Evolutionary conservation across 2,329 filamentous ascomycete genomes (phyloP).

Genomic region (Aspergillus uvarum): DNA sequence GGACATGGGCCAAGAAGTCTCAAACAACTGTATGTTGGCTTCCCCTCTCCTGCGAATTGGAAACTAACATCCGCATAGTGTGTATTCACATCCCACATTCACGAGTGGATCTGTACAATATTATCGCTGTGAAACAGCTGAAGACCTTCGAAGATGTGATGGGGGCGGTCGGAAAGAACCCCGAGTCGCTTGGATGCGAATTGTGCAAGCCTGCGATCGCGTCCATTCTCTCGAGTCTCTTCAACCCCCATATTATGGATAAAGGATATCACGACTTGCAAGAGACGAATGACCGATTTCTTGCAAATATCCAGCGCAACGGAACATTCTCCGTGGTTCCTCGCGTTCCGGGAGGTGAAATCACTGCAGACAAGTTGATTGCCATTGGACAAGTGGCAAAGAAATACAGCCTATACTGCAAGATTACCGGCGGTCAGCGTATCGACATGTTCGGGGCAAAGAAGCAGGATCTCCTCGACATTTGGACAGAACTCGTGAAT

Average conservation of each 20-base stretch:
- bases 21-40: constrained; percentile 60
- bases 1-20: constrained; percentile 80
- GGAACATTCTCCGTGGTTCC: constrained; percentile 88
- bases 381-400: constrained; percentile 80
- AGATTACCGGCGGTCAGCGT: constrained; percentile 87
- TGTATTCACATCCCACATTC: constrained; percentile 83
- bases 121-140: constrained; percentile 77
- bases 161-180: constrained; percentile 71
- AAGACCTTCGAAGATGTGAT: constrained; percentile 73
- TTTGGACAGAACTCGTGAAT: constrained; percentile 77
- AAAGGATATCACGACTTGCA: constrained; percentile 70
- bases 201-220: constrained; percentile 80
- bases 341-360: constrained; percentile 79
- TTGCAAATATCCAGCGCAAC: constrained; percentile 88
- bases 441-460: constrained; percentile 92
- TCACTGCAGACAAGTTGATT: constrained; percentile 81
- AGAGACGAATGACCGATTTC: constrained; percentile 85
- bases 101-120: constrained; percentile 85
- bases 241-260: constrained; percentile 80
- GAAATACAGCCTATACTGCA: constrained; percentile 81
- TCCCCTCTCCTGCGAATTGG: not conserved
- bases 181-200: constrained; percentile 76
- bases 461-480: constrained; percentile 79
- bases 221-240: constrained; percentile 77
- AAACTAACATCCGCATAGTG: constrained; percentile 42